Conservation (phyloP, 352 stramenopile genomes). For the Pythium aquatile region DNA sequence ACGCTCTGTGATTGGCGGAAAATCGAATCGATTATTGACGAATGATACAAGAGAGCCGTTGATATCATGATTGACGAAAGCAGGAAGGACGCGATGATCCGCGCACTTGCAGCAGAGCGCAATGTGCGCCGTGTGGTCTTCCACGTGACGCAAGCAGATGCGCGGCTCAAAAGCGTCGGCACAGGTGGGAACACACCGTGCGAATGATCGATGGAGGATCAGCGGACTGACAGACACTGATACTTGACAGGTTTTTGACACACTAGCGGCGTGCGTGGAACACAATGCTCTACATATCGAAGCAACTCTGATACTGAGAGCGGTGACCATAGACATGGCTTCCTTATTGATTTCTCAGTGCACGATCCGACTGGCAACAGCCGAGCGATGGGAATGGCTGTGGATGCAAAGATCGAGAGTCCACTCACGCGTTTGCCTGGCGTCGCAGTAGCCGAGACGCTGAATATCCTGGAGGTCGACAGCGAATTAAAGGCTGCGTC, state of each 20-base stretch:
- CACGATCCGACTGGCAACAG: neutral
- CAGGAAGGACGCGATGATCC: slow-evolving; percentile 3
- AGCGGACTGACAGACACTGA: neutral
- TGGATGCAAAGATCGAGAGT: neutral
- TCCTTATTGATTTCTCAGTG: slow-evolving; percentile 5
- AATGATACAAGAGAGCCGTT: neutral
- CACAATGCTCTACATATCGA: neutral
- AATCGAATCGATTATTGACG: neutral
- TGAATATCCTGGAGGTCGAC: neutral
- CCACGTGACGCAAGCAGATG: slow-evolving; percentile 27
- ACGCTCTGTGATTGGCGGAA: slow-evolving; percentile 5
- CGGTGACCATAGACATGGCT: slow-evolving; percentile 1
- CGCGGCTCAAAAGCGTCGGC: slow-evolving; percentile 6
- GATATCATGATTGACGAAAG: neutral
- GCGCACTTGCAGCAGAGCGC: slow-evolving; percentile 26
- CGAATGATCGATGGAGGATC: too few species aligned
- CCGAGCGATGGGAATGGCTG: neutral
- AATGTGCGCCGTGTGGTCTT: slow-evolving; percentile 59
- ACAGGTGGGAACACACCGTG: slow-evolving; percentile 17
- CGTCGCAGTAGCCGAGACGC: neutral
- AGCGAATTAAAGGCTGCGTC: neutral
- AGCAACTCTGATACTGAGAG: neutral
- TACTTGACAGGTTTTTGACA: neutral
- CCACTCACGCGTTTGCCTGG: too few species aligned
- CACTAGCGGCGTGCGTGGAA: slow-evolving; percentile 1